Evolutionary conservation across 169 alveolate genomes (phyloP).

Genomic region (Babesia gibsoni): DNA sequence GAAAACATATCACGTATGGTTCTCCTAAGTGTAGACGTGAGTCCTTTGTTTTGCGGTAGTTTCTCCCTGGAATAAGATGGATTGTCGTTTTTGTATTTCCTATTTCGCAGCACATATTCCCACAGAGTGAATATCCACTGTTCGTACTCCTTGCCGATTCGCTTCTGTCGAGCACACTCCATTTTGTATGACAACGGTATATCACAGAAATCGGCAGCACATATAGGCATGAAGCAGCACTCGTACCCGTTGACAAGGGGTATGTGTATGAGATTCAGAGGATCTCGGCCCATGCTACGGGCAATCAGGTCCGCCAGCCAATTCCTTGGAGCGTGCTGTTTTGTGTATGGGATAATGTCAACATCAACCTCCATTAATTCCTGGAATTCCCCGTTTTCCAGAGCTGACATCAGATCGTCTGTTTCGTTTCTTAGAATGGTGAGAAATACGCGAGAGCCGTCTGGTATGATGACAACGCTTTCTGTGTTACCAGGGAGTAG

Average conservation of each 20-base stretch:
- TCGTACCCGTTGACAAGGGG: conserved; percentile 45
- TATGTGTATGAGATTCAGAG: conserved; percentile 25
- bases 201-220: conserved; percentile 36
- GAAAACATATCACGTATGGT: background rate
- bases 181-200: conserved; percentile 17
- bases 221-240: conserved; percentile 48
- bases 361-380: conserved; percentile 39
- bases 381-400: conserved; percentile 23
- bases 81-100: background rate
- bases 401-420: conserved; percentile 6
- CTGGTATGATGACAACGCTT: background rate
- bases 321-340: conserved; percentile 24
- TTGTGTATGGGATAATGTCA: conserved; percentile 9
- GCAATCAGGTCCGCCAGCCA: conserved; percentile 47
- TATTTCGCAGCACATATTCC: conserved; percentile 35
- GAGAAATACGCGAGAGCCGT: conserved; percentile 14
- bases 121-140: conserved; percentile 47
- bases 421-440: conserved; percentile 29
- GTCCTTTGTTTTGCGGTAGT: too few species aligned
- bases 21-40: too few species aligned
- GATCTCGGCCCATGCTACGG: conserved; percentile 21
- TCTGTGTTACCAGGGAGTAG: background rate
- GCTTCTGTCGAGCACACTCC: conserved; percentile 27
- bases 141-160: conserved; percentile 48
- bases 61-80: background rate